phyloP scores from a whole-genome alignment of 2,329 filamentous ascomycete genomes.

The Hypoxylon sp. region DNA sequence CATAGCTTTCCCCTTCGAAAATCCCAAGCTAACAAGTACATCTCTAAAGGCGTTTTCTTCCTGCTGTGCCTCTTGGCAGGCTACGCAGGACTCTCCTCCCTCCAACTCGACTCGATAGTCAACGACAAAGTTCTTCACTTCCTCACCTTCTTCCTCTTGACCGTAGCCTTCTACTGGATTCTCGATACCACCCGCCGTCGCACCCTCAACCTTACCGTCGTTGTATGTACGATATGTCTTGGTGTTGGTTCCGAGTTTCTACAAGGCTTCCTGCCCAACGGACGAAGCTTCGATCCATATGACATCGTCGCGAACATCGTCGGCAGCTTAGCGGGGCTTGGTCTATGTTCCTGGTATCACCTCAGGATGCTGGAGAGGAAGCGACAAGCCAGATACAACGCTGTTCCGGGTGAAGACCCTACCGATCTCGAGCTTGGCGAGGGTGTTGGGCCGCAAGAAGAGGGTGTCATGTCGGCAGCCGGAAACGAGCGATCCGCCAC shows the following conservation, averaged over 20 bases:
- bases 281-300: constrained; percentile 75
- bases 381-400: constrained; percentile 76
- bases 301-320: constrained; percentile 89
- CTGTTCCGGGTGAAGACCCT: constrained; percentile 70
- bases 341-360: constrained; percentile 89
- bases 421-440: constrained; percentile 81
- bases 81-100: constrained; percentile 78
- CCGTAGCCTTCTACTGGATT: constrained; percentile 94
- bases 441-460: constrained; percentile 64
- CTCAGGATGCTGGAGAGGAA: constrained; percentile 92
- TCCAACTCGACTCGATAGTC: constrained; percentile 65
- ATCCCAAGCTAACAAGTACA: constrained; percentile 23
- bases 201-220: constrained; percentile 81
- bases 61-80: constrained; percentile 77
- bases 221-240: constrained; percentile 77
- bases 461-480: constrained; percentile 61
- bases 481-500: constrained; percentile 48
- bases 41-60: constrained; percentile 70
- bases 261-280: constrained; percentile 78
- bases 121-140: constrained; percentile 93
- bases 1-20: not conserved
- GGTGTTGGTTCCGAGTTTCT: constrained; percentile 79
- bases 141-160: constrained; percentile 88
- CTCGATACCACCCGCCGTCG: constrained; percentile 89
- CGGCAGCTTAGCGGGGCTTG: constrained; percentile 76